Percentiles rank a stretch among this genome's conserved stretches.
Evolutionary conservation across 176 grass and related monocot species (phyloP).

Genomic region (Ampelocalamus luodianensis): DNA sequence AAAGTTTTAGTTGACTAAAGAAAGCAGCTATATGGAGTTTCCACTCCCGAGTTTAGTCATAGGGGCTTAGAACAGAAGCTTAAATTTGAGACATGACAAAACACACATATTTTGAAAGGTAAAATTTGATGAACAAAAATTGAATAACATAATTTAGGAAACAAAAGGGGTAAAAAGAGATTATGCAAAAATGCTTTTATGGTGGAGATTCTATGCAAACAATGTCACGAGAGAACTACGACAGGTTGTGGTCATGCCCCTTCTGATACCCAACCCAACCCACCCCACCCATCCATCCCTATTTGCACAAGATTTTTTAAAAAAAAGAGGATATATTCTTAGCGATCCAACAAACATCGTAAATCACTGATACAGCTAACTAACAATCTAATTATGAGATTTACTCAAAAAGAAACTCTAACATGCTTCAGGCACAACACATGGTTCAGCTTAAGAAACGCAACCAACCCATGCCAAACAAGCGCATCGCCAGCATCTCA

Average conservation of each 20-base stretch:
- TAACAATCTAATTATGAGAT: not conserved
- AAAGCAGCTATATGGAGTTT: not conserved
- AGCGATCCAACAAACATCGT: not conserved
- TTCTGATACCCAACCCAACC: not conserved
- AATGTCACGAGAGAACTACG: not conserved
- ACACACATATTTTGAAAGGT: not conserved
- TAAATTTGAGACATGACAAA: not conserved
- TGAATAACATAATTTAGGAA: not conserved
- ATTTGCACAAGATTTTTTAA: not conserved
- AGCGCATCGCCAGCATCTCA: not conserved
- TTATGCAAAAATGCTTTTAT: not conserved
- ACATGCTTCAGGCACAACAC: not conserved
- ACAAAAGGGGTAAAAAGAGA: not conserved
- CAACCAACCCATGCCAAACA: not conserved
- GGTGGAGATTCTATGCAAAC: not conserved
- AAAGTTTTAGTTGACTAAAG: not conserved
- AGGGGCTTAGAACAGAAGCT: not conserved
- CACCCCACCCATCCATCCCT: not conserved
- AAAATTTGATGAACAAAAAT: slow-evolving; percentile 3
- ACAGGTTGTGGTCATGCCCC: not conserved
- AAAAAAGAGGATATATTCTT: not conserved
- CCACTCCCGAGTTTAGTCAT: not conserved
- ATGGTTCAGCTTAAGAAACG: not conserved
- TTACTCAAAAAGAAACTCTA: not conserved
- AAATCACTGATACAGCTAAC: not conserved